Percentiles rank a stretch among this genome's conserved stretches.
Evolutionary conservation across 257 asterid species (phyloP).

Genomic region (Linderniella brevidens): DNA sequence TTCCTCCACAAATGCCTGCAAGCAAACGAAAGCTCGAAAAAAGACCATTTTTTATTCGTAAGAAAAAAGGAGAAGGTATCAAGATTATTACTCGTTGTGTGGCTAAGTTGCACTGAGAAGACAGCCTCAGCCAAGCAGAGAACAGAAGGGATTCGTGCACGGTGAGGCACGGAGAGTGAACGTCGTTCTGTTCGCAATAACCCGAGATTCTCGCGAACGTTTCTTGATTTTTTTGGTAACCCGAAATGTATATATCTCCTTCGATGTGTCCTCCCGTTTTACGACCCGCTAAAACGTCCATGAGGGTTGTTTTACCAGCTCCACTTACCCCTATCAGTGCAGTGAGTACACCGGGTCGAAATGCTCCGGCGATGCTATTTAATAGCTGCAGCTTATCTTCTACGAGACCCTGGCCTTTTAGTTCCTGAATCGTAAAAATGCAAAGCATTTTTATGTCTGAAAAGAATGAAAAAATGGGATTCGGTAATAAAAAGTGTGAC

Average conservation of each 20-base stretch:
- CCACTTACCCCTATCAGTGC: constrained; percentile 93
- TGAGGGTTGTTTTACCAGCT: constrained; percentile 92
- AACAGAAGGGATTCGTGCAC: constrained; percentile 63
- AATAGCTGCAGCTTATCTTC: constrained; percentile 55
- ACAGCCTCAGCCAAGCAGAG: constrained; percentile 79
- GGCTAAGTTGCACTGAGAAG: constrained; percentile 42
- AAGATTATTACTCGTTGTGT: constrained; percentile 40
- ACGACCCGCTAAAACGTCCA: constrained; percentile 95
- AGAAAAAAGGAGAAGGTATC: constrained; percentile 4
- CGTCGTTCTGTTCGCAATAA: constrained; percentile 80
- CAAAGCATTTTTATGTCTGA: constrained; percentile 6
- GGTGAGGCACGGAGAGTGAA: constrained; percentile 83
- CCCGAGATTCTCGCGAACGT: constrained; percentile 90
- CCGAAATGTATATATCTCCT: constrained; percentile 56
- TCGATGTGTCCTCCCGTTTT: constrained; percentile 77
- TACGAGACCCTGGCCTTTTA: constrained; percentile 50
- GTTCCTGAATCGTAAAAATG: constrained; percentile 32
- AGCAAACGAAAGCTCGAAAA: not conserved
- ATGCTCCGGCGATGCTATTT: constrained; percentile 61
- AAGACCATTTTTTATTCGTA: not conserved
- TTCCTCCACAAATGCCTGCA: constrained; percentile 69
- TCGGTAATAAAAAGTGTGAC: not conserved
- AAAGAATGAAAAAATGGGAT: constrained; percentile 4
- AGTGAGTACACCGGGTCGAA: constrained; percentile 78
- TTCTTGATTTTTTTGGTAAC: constrained; percentile 73